phyloP scores from a whole-genome alignment of 306 rosid genomes.

The Casuarina glauca region DNA sequence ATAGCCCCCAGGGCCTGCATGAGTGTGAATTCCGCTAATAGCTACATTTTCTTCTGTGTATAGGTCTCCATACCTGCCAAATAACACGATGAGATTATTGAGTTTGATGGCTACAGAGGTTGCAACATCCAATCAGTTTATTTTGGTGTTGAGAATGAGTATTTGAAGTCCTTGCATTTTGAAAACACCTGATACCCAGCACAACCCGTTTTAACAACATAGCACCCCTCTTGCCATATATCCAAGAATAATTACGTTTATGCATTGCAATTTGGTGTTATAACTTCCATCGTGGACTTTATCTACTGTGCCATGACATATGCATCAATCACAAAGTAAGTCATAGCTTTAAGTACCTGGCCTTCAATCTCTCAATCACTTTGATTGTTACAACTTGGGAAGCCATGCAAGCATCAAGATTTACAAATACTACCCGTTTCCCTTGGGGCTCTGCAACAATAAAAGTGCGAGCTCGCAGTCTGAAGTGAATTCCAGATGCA shows the following conservation, averaged over 20 bases:
- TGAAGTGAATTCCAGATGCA: constrained; percentile 78
- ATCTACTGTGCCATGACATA: neutral
- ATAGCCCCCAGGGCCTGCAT: constrained; percentile 98
- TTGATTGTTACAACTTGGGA: constrained; percentile 77
- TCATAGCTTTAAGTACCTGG: constrained; percentile 53
- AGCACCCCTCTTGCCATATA: neutral
- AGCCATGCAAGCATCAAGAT: constrained; percentile 96
- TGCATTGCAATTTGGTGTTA: neutral
- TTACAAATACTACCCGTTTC: constrained; percentile 76
- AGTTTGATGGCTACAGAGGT: neutral
- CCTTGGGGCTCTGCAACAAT: constrained; percentile 73
- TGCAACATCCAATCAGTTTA: neutral
- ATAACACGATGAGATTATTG: neutral
- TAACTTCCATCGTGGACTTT: neutral
- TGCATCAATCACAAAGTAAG: neutral
- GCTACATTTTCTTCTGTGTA: constrained; percentile 90
- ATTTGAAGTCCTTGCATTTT: neutral
- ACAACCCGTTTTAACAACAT: neutral
- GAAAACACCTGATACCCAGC: constrained; percentile 4
- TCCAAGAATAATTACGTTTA: neutral
- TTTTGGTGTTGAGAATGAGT: neutral
- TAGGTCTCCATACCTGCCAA: constrained; percentile 75
- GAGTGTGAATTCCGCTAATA: constrained; percentile 94
- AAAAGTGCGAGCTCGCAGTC: constrained; percentile 82
- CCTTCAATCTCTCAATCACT: constrained; percentile 76